Percentiles rank a stretch among this genome's conserved stretches.
Evolutionary conservation across 2,329 filamentous ascomycete species (phyloP).

Genomic region (Didymella segeticola): DNA sequence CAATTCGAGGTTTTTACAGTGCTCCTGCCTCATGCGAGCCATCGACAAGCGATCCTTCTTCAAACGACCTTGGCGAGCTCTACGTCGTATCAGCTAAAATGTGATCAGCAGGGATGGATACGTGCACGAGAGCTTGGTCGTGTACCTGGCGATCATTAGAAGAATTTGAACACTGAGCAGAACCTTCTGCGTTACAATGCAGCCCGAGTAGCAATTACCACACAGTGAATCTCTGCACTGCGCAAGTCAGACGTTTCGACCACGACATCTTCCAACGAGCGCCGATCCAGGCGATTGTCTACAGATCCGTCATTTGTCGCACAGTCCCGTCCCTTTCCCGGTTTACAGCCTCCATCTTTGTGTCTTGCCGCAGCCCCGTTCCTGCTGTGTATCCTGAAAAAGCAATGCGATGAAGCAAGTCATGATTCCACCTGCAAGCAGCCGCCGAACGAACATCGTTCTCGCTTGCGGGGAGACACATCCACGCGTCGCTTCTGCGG

Average conservation of each 20-base stretch:
- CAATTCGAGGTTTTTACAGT: slow-evolving; percentile 17
- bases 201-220: neutral
- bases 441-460: slow-evolving; percentile 17
- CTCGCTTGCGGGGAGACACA: slow-evolving; percentile 8
- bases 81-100: slow-evolving; percentile 21
- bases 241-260: neutral
- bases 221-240: neutral
- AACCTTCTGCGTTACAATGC: neutral
- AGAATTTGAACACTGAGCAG: neutral
- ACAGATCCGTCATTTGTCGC: slow-evolving; percentile 25
- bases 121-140: slow-evolving; percentile 16
- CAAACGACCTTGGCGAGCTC: slow-evolving; percentile 16
- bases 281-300: slow-evolving; percentile 15
- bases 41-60: slow-evolving; percentile 18
- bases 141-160: slow-evolving; percentile 28
- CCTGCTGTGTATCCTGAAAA: slow-evolving; percentile 23
- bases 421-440: slow-evolving; percentile 5
- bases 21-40: slow-evolving; percentile 24
- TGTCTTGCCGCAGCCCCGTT: slow-evolving; percentile 22
- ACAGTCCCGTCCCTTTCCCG: slow-evolving; percentile 26
- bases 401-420: slow-evolving; percentile 1
- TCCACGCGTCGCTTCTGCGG: slow-evolving; percentile 8
- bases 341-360: slow-evolving; percentile 19
- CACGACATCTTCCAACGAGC: neutral
- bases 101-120: slow-evolving; percentile 33